Evolutionary conservation across 371 early-diverging fungal species (phyloP).

Genomic region (Mortierella sp.): DNA sequence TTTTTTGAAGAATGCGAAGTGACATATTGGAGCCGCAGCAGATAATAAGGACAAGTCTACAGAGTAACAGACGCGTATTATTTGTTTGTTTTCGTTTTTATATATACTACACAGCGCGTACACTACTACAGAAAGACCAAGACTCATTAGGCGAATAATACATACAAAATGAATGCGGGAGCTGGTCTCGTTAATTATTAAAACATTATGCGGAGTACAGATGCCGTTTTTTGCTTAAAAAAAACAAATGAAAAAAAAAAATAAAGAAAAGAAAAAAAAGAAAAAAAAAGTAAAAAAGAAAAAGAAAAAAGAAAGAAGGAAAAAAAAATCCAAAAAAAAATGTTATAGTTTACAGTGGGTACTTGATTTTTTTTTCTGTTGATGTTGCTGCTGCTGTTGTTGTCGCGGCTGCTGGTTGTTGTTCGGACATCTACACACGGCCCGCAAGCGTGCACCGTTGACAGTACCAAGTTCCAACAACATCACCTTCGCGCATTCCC

Average conservation of each 20-base stretch:
- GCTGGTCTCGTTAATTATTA: too few species aligned
- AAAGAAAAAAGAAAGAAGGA: neutral
- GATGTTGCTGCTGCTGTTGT: neutral
- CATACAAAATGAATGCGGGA: too few species aligned
- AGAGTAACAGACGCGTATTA: too few species aligned
- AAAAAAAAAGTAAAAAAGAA: neutral
- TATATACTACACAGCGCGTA: too few species aligned
- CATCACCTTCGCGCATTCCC: constrained; percentile 58
- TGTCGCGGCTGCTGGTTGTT: neutral
- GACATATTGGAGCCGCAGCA: neutral
- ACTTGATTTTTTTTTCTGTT: constrained; percentile 1
- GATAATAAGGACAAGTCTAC: neutral
- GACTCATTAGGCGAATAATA: too few species aligned
- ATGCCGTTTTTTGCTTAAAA: too few species aligned
- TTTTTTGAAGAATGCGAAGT: too few species aligned
- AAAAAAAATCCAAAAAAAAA: neutral
- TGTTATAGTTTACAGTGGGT: constrained; percentile 6
- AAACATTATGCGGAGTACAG: too few species aligned
- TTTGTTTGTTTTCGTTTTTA: too few species aligned
- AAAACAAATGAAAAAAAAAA: too few species aligned
- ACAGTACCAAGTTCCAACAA: constrained; percentile 63
- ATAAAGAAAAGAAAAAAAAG: too few species aligned
- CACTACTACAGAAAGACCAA: too few species aligned
- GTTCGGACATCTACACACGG: neutral
- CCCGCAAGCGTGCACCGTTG: constrained; percentile 54